Evolutionary conservation across 306 rosid species (phyloP).

Genomic region (Vicia faba): DNA sequence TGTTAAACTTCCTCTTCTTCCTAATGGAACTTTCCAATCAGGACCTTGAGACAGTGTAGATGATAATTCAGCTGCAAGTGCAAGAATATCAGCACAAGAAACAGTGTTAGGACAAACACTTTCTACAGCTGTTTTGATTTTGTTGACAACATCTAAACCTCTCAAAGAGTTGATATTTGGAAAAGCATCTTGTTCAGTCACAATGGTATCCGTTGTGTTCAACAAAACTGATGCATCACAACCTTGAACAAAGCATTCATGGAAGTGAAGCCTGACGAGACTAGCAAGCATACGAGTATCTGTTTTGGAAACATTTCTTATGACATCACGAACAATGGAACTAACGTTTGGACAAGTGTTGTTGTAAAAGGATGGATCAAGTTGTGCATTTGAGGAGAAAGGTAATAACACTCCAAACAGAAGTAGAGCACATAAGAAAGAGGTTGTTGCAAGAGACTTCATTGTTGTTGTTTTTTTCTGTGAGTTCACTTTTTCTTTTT

Average conservation of each 20-base stretch:
- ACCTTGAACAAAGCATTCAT: no score
- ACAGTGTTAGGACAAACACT: conserved; percentile 48
- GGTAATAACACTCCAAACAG: conserved; percentile 40
- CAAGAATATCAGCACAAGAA: conserved; percentile 67
- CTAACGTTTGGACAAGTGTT: conserved; percentile 38
- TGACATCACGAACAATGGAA: conserved; percentile 24
- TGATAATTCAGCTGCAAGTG: no score
- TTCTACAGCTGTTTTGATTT: conserved; percentile 54
- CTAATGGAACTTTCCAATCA: no score
- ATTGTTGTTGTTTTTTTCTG: no score
- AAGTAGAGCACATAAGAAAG: no score
- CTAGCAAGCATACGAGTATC: conserved; percentile 50
- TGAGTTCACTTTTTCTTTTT: no score
- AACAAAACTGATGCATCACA: conserved; percentile 58
- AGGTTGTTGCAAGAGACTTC: no score
- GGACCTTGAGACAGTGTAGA: no score
- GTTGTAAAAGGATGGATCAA: conserved; percentile 39
- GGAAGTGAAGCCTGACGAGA: conserved; percentile 56
- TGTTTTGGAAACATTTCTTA: conserved; percentile 7
- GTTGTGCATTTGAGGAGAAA: conserved; percentile 34
- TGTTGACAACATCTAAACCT: conserved; percentile 55
- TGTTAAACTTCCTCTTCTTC: no score
- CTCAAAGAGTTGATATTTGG: conserved; percentile 55
- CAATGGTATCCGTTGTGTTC: conserved; percentile 49
- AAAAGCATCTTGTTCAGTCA: conserved; percentile 49